These are phyloP conservation scores for Aspergillus floridensis DNA, from an alignment of 2,329 filamentous ascomycete genomes.

Conservation along the genomic window DNA sequence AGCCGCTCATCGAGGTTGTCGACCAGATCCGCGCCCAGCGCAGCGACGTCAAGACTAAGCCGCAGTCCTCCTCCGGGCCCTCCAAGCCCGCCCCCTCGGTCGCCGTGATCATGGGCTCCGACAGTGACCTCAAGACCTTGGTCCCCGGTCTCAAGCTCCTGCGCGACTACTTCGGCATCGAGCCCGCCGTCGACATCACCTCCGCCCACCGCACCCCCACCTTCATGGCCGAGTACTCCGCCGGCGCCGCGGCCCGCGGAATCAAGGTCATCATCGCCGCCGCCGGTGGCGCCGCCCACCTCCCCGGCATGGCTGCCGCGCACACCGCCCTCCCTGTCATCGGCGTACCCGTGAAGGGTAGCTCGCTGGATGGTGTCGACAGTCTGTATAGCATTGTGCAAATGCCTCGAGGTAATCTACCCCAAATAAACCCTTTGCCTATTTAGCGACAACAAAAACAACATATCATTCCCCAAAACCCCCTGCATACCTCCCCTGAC, in stretches of 20 bases:
- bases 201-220: conserved; percentile 66
- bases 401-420: conserved; percentile 60
- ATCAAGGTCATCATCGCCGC: conserved; percentile 74
- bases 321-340: conserved; percentile 72
- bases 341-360: conserved; percentile 73
- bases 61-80: conserved; percentile 27
- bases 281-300: conserved; percentile 69
- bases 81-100: conserved; percentile 38
- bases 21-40: conserved; percentile 72
- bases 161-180: conserved; percentile 43
- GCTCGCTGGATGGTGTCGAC: conserved; percentile 68
- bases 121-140: conserved; percentile 47
- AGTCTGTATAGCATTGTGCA: conserved; percentile 71
- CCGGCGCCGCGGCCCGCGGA: conserved; percentile 60
- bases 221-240: conserved; percentile 67
- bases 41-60: conserved; percentile 34
- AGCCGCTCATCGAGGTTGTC: conserved; percentile 69
- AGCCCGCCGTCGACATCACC: conserved; percentile 47
- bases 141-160: conserved; percentile 46
- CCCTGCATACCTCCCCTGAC: background rate
- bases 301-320: conserved; percentile 73
- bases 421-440: background rate
- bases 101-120: conserved; percentile 51
- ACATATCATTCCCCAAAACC: background rate
- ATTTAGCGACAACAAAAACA: background rate